A percentile compares a stretch with the other conserved stretches of the same genome.
Evolutionary conservation across 2,329 filamentous ascomycete species (phyloP).

Genomic region (Fusarium ambrosium): DNA sequence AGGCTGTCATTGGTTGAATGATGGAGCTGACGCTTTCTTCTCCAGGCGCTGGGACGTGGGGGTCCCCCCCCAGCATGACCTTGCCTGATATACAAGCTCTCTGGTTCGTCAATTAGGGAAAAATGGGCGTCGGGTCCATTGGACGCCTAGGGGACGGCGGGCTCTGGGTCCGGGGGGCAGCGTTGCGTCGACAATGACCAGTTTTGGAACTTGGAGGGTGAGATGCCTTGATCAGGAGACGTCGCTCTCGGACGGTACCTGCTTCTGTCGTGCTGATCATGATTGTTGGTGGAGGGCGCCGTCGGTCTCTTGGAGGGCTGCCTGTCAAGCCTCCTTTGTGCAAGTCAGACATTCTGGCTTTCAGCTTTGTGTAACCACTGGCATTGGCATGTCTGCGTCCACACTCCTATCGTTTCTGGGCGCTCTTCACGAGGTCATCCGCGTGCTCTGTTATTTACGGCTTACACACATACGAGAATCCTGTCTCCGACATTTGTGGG

Average conservation of each 20-base stretch:
- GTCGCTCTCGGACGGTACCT: slow-evolving; percentile 43
- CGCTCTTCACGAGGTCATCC: background rate
- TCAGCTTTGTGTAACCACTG: slow-evolving; percentile 12
- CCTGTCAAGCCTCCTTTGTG: slow-evolving; percentile 7
- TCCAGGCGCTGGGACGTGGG: slow-evolving; percentile 30
- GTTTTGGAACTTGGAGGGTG: slow-evolving; percentile 18
- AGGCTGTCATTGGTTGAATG: slow-evolving; percentile 28
- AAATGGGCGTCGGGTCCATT: slow-evolving; percentile 12
- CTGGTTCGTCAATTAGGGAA: slow-evolving; percentile 18
- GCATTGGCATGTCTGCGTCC: background rate
- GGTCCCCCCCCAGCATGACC: slow-evolving; percentile 12
- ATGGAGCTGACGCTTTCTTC: slow-evolving; percentile 6
- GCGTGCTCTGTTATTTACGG: background rate
- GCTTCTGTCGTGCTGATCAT: slow-evolving; percentile 37
- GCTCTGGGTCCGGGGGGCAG: slow-evolving; percentile 7
- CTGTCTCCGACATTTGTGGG: background rate
- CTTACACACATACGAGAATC: slow-evolving; percentile 6
- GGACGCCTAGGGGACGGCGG: slow-evolving; percentile 3
- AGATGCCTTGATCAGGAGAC: slow-evolving; percentile 38
- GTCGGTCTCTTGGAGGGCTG: background rate
- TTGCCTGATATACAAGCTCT: slow-evolving; percentile 9
- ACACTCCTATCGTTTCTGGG: background rate
- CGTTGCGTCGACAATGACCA: slow-evolving; percentile 8
- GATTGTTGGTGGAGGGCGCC: slow-evolving; percentile 31
- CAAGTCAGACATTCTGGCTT: background rate